Conservation (phyloP, 2,329 filamentous ascomycete species). For the Trichophyton benhamiae region DNA sequence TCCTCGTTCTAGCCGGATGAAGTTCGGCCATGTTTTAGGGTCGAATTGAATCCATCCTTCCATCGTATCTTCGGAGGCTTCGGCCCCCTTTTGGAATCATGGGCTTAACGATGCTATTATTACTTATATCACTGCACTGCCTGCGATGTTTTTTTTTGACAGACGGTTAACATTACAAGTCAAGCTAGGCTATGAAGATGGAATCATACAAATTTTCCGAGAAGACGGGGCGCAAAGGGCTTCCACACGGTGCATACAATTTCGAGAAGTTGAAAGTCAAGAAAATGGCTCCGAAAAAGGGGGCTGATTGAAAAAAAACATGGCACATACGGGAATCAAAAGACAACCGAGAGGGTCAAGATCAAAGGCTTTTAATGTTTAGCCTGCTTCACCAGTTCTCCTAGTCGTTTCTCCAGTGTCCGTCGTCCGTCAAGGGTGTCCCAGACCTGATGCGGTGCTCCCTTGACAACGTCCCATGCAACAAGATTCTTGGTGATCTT, state of each 20-base stretch:
- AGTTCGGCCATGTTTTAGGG: not conserved
- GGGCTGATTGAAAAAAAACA: not conserved
- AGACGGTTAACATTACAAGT: no score
- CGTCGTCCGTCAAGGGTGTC: slow-evolving; percentile 56
- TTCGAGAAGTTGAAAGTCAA: not conserved
- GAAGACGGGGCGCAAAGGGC: no score
- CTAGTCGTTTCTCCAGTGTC: slow-evolving; percentile 66
- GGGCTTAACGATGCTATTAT: not conserved
- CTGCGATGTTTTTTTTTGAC: no score
- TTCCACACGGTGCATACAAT: no score
- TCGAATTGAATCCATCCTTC: not conserved
- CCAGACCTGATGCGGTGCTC: slow-evolving; percentile 83
- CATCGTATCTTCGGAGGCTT: not conserved
- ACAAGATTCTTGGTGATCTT: slow-evolving; percentile 66
- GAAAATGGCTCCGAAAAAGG: not conserved
- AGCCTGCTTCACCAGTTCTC: slow-evolving; percentile 45
- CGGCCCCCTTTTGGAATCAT: not conserved
- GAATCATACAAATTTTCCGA: not conserved
- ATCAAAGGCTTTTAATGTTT: not conserved
- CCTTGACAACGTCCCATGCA: slow-evolving; percentile 74
- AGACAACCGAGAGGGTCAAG: not conserved
- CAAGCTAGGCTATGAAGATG: not conserved
- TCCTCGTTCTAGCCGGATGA: not conserved
- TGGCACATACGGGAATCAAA: not conserved
- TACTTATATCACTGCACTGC: no score